Base-by-base conservation (phyloP, 495 filamentous ascomycete species). In the Geoglossum glabrum region DNA sequence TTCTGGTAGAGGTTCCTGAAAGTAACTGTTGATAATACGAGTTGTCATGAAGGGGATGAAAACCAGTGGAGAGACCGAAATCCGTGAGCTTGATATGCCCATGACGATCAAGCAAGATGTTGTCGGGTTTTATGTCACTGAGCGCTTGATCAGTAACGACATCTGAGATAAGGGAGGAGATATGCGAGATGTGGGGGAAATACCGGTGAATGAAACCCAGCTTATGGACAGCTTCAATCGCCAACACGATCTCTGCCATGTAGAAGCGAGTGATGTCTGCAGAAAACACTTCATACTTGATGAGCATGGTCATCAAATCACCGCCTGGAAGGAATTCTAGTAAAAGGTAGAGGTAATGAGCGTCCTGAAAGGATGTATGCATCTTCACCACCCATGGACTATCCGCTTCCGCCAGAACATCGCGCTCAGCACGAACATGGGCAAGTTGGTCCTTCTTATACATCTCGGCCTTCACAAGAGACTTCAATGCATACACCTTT, bases 271-370 rank as follows among this genome's bases (percentile, higher is more conserved):
- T 99, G 63, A 99, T 95, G 59, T 97, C 92, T 67, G 96, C 89
- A 0, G 88, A 93, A 71, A 99, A 99, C 64, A 99, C 95, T 69
- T 99, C 92, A 66, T 99, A 97, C 74, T 96, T 97, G 72, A 99
- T 99, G 63, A 99, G 77, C 92, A 99, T 99, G 33, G 92, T 99
- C 92, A 99, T 99, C 66, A 99, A 70, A 75, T 99, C 92, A 65
- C 92, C 92, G 67, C 92, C 92, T 15, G 92, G 92, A 64, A 97
- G 78, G 71, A 96, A 99, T 71, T 99, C 92, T 92, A 99, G 97
- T 58, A 99, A 79, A 79, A 99, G 85, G 72, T 99, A 97, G 15
- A 99, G 76, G 71, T 95, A 97, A 59, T 88, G 88, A 52, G 76
- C 73, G 69, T 99, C 92, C 69, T 99, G 92, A 73, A 97, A 99